Evolutionary conservation across 192 early-diverging fungal species (phyloP).

Genomic region (Linderina pennispora): DNA sequence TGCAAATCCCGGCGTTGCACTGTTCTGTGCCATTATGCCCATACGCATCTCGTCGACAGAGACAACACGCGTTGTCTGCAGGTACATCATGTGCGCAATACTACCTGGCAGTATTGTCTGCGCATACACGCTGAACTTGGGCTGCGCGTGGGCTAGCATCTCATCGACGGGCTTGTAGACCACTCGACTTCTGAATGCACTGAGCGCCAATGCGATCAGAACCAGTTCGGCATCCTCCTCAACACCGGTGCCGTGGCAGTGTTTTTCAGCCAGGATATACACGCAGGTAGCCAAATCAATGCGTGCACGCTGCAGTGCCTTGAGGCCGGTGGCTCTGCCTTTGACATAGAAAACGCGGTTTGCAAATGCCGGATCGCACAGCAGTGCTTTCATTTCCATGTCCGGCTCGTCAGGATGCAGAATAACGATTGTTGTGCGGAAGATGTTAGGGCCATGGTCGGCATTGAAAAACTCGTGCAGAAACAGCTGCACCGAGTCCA

Average conservation of each 20-base stretch:
- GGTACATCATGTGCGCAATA: slow-evolving; percentile 26
- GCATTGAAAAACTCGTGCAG: slow-evolving; percentile 46
- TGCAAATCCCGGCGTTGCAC: slow-evolving; percentile 40
- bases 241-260: slow-evolving; percentile 12
- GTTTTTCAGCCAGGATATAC: slow-evolving; percentile 41
- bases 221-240: slow-evolving; percentile 44
- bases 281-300: slow-evolving; percentile 40
- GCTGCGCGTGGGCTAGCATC: background rate
- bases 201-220: slow-evolving; percentile 33
- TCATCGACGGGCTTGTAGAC: background rate
- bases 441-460: slow-evolving; percentile 42
- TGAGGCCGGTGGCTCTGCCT: slow-evolving; percentile 39
- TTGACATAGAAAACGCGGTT: slow-evolving; percentile 46
- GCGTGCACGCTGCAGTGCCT: slow-evolving; percentile 26
- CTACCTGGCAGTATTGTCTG: slow-evolving; percentile 39
- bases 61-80: slow-evolving; percentile 32
- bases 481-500: slow-evolving; percentile 32
- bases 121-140: slow-evolving; percentile 32
- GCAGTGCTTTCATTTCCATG: slow-evolving; percentile 36
- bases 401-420: slow-evolving; percentile 28
- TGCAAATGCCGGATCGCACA: slow-evolving; percentile 28
- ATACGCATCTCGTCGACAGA: slow-evolving; percentile 46
- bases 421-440: slow-evolving; percentile 33
- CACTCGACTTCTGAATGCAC: slow-evolving; percentile 15
- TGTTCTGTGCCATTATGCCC: slow-evolving; percentile 48